These are phyloP conservation scores for Wickerhamomyces sp. DNA, from an alignment of 1,139 yeast species.

Conservation along the genomic window DNA sequence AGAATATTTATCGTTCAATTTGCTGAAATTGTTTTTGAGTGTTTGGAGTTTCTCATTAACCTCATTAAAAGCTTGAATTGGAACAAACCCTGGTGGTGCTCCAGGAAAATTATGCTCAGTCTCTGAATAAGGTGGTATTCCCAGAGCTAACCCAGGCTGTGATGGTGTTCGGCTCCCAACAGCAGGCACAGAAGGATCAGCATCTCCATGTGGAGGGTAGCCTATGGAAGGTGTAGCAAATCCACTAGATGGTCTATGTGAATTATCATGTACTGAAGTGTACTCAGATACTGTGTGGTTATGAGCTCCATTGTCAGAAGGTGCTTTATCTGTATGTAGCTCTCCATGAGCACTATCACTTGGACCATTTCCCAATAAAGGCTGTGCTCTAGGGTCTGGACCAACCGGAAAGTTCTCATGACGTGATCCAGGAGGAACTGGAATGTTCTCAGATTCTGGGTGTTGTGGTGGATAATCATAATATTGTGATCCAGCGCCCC, in stretches of 20 bases:
- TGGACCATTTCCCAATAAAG: too few species aligned
- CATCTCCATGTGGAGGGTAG: not conserved
- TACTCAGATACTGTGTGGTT: too few species aligned
- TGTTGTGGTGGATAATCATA: not conserved
- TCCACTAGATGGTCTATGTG: not conserved
- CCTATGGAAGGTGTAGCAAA: not conserved
- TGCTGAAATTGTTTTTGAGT: not conserved
- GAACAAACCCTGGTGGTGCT: slow-evolving; percentile 2
- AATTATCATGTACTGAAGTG: too few species aligned
- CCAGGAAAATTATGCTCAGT: not conserved
- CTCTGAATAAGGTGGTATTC: too few species aligned
- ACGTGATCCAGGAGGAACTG: too few species aligned
- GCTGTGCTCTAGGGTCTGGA: too few species aligned
- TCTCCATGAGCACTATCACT: too few species aligned
- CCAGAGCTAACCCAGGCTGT: not conserved
- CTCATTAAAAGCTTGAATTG: slow-evolving; percentile 2
- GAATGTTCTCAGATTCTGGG: not conserved
- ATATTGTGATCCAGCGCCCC: too few species aligned
- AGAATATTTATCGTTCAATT: slow-evolving; percentile 1
- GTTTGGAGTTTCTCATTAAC: not conserved
- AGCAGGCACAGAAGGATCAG: not conserved
- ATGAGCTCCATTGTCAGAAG: too few species aligned
- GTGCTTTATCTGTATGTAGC: too few species aligned
- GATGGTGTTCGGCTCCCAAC: not conserved
- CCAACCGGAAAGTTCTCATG: too few species aligned